Conservation (phyloP, 176 grass and related monocot genomes). For the Eleusine indica region DNA sequence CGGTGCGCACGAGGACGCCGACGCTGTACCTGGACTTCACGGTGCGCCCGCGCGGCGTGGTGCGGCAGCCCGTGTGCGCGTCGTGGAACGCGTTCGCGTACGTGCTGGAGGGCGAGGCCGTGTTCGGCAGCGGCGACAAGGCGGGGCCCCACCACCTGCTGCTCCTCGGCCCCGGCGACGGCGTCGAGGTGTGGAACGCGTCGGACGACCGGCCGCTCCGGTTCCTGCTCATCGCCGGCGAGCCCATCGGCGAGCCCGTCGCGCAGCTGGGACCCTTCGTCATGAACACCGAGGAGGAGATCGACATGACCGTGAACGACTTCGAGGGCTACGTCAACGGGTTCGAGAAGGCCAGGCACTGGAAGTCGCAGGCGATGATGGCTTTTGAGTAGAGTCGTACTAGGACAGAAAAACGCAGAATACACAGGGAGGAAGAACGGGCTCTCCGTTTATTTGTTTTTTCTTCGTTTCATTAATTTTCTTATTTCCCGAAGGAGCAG, state of each 20-base stretch:
- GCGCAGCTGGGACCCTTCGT: conserved; percentile 88
- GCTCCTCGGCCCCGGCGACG: conserved; percentile 67
- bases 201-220: conserved; percentile 48
- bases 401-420: background rate
- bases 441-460: background rate
- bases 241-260: conserved; percentile 88
- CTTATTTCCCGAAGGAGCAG: background rate
- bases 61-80: conserved; percentile 59
- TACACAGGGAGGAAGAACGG: background rate
- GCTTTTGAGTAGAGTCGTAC: conserved; percentile 42
- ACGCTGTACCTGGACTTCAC: conserved; percentile 98
- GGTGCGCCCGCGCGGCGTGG: conserved; percentile 52
- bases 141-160: conserved; percentile 66
- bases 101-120: conserved; percentile 77
- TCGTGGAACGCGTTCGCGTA: conserved; percentile 88
- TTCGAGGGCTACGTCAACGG: conserved; percentile 77
- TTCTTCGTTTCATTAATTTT: conserved; percentile 24
- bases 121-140: conserved; percentile 59
- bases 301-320: conserved; percentile 88
- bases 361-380: conserved; percentile 73
- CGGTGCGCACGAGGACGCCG: conserved; percentile 80
- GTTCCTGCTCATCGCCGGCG: conserved; percentile 79
- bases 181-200: conserved; percentile 76
- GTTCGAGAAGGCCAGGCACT: conserved; percentile 89
- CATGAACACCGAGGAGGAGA: conserved; percentile 99